A percentile compares a stretch with the other conserved stretches of the same genome.
Evolutionary conservation across 192 early-diverging fungal genomes (phyloP).

Genomic region (Endogone sp.): DNA sequence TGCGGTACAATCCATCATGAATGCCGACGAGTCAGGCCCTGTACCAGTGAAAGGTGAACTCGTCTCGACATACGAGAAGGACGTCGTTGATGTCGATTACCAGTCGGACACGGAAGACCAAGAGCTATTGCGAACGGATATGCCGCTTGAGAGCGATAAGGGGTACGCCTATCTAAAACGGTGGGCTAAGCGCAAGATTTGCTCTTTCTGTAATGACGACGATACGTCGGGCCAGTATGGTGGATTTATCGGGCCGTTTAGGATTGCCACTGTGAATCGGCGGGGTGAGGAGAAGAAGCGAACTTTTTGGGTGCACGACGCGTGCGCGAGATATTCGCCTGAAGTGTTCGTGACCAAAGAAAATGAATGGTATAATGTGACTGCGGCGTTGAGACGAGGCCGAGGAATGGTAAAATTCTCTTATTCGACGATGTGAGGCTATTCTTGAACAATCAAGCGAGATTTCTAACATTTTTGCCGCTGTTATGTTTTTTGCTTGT

Average conservation of each 20-base stretch:
- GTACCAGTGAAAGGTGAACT: slow-evolving; percentile 52
- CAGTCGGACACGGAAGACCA: not conserved
- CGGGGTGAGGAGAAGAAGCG: slow-evolving; percentile 47
- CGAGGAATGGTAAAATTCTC: slow-evolving; percentile 58
- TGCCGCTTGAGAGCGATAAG: slow-evolving; percentile 40
- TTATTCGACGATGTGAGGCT: too few relatives aligned
- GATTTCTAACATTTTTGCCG: too few relatives aligned
- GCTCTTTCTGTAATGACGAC: slow-evolving; percentile 68
- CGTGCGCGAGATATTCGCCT: slow-evolving; percentile 80
- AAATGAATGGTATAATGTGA: slow-evolving; percentile 84
- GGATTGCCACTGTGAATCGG: slow-evolving; percentile 43
- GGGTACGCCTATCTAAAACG: slow-evolving; percentile 40
- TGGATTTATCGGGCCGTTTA: slow-evolving; percentile 59
- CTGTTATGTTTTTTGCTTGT: too few relatives aligned
- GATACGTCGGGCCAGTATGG: slow-evolving; percentile 35
- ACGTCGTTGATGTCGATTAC: slow-evolving; percentile 43
- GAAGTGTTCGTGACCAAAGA: slow-evolving; percentile 70
- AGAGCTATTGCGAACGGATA: slow-evolving; percentile 8
- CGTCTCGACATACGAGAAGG: slow-evolving; percentile 55
- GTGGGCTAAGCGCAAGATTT: slow-evolving; percentile 52
- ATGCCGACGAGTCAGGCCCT: slow-evolving; percentile 46
- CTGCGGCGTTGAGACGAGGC: slow-evolving; percentile 66
- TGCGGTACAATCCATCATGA: slow-evolving; percentile 67
- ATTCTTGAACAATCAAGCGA: too few relatives aligned
- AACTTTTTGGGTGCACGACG: slow-evolving; percentile 82